A percentile compares a stretch with the other conserved stretches of the same genome.
Conservation (phyloP, 1,139 yeast genomes). For the Blastobotrys illinoisensis region DNA sequence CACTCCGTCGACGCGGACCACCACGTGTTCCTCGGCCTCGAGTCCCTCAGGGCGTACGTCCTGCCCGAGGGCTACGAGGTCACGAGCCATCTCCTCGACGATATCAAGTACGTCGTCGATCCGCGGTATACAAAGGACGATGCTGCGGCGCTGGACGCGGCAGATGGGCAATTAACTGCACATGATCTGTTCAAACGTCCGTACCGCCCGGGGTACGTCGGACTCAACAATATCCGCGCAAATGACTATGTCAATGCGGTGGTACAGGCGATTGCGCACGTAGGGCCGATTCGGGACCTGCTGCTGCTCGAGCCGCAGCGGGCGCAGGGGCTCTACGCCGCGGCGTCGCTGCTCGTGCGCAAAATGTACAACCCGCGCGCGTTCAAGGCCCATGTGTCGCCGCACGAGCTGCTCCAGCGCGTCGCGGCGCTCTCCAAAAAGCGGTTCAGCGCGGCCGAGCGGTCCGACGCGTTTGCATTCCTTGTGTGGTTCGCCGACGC, state of each 20-base stretch:
- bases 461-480: constrained; percentile 51
- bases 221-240: constrained; percentile 49
- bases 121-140: constrained; percentile 45
- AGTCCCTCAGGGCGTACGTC: constrained; percentile 44
- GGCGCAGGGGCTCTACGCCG: constrained; percentile 20
- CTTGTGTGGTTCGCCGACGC: constrained; percentile 55
- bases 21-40: constrained; percentile 56
- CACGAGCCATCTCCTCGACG: constrained; percentile 39
- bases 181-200: constrained; percentile 35
- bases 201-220: constrained; percentile 61
- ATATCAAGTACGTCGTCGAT: constrained; percentile 47
- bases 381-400: constrained; percentile 58
- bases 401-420: constrained; percentile 56
- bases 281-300: constrained; percentile 47
- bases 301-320: constrained; percentile 35
- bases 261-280: constrained; percentile 53
- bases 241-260: constrained; percentile 54
- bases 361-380: constrained; percentile 61
- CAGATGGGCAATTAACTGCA: constrained; percentile 7
- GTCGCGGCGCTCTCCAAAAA: constrained; percentile 42
- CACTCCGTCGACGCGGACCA: constrained; percentile 62
- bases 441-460: constrained; percentile 36
- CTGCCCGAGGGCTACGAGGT: constrained; percentile 58
- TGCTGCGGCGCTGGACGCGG: constrained; percentile 33
- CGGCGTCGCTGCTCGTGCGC: constrained; percentile 45